Conservation (phyloP, 495 filamentous ascomycete species). For the Collariella sp. region DNA sequence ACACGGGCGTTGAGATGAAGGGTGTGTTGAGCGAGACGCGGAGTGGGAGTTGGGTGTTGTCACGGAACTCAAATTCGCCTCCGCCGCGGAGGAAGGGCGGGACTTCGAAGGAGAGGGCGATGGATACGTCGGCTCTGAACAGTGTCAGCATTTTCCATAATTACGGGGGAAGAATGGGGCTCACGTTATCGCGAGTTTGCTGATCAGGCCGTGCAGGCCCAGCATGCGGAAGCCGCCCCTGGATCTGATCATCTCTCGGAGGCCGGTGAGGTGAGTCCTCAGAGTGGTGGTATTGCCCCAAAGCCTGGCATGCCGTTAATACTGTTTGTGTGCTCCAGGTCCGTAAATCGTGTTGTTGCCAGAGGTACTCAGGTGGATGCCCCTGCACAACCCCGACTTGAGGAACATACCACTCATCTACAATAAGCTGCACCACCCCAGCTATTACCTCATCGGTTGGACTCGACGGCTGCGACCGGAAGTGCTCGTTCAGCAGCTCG, state of each 20-base stretch:
- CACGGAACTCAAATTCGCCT: constrained; percentile 25
- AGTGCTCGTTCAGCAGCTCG: constrained; percentile 29
- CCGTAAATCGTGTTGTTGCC: too few relatives aligned
- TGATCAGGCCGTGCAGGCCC: constrained; percentile 30
- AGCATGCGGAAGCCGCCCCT: constrained; percentile 30
- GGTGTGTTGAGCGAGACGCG: constrained; percentile 33
- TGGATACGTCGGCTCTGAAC: constrained; percentile 23
- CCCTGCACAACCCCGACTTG: too few relatives aligned
- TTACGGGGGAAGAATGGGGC: neutral
- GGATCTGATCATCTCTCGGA: constrained; percentile 29
- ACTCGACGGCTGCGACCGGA: constrained; percentile 19
- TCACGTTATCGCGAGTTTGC: constrained; percentile 33
- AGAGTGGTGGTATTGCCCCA: constrained; percentile 30
- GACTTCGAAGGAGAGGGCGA: constrained; percentile 29
- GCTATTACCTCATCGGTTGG: constrained; percentile 31
- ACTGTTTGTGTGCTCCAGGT: neutral
- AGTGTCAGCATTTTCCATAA: neutral
- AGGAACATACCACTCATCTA: constrained; percentile 28
- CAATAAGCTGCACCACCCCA: constrained; percentile 30
- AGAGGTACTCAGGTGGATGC: too few relatives aligned
- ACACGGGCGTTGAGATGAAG: constrained; percentile 19
- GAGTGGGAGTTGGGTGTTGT: constrained; percentile 20
- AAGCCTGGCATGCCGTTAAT: constrained; percentile 4
- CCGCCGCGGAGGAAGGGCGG: constrained; percentile 21
- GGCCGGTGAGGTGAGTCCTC: constrained; percentile 25